Conservation (phyloP, 2,329 filamentous ascomycete genomes). For the Diaporthe nobilis region DNA sequence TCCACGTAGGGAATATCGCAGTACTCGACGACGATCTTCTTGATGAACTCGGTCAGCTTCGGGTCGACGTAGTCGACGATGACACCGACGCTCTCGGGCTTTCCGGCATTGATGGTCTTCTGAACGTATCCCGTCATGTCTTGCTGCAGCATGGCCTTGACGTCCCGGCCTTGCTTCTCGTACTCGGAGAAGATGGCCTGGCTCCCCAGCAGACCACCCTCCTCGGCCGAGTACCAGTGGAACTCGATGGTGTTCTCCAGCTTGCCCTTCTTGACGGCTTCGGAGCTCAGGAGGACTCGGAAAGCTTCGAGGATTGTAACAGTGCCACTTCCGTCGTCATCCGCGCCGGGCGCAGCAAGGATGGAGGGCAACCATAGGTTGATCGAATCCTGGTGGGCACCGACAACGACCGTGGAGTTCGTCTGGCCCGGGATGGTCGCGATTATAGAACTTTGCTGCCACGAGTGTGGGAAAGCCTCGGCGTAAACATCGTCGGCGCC, state of each 20-base stretch:
- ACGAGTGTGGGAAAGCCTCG: conserved; percentile 67
- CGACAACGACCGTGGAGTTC: conserved; percentile 78
- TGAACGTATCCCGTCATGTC: conserved; percentile 59
- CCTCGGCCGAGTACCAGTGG: conserved; percentile 69
- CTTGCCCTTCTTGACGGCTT: conserved; percentile 73
- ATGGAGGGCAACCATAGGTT: conserved; percentile 81
- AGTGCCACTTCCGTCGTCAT: conserved; percentile 83
- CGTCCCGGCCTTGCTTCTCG: conserved; percentile 48
- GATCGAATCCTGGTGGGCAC: conserved; percentile 85
- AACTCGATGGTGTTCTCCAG: conserved; percentile 84
- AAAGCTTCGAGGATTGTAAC: conserved; percentile 86
- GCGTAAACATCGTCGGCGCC: conserved; percentile 74
- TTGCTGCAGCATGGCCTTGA: conserved; percentile 60
- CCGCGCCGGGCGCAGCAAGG: conserved; percentile 79
- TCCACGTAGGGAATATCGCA: conserved; percentile 75
- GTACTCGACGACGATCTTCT: conserved; percentile 52
- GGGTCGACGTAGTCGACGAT: conserved; percentile 57
- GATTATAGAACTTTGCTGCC: conserved; percentile 84
- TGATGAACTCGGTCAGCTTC: conserved; percentile 54
- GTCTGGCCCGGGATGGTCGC: conserved; percentile 83
- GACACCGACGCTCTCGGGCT: conserved; percentile 52
- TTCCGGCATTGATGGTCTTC: conserved; percentile 45
- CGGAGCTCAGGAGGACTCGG: conserved; percentile 76
- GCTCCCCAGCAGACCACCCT: conserved; percentile 81
- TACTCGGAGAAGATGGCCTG: conserved; percentile 64